Percentiles rank a stretch among this genome's conserved stretches.
These are phyloP conservation scores for Dissophora globulifera DNA, from an alignment of 192 early-diverging fungal genomes.

Conservation along the genomic window DNA sequence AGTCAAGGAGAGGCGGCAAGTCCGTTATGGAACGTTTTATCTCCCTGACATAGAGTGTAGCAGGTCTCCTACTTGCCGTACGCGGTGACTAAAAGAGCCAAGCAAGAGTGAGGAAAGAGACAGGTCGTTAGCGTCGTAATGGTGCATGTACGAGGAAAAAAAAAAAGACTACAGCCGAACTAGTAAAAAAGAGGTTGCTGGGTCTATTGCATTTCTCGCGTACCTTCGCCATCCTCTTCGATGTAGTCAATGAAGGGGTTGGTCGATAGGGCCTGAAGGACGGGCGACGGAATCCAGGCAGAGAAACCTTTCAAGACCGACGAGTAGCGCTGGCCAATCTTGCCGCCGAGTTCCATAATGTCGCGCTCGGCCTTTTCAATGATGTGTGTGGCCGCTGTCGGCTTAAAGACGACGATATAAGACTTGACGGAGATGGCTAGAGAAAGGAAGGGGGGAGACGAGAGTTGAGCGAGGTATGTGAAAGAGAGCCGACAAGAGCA, in stretches of 20 bases:
- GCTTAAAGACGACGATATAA: slow-evolving; percentile 52
- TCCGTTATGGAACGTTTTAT: no score
- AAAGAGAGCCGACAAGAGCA: no score
- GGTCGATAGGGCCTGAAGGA: slow-evolving; percentile 25
- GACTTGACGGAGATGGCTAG: slow-evolving; percentile 20
- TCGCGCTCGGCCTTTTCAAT: slow-evolving; percentile 37
- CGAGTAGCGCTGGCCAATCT: slow-evolving; percentile 44
- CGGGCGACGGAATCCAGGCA: slow-evolving; percentile 30
- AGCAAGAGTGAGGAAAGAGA: neutral
- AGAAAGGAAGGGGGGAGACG: neutral
- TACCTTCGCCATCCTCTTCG: slow-evolving; percentile 46
- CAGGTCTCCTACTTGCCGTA: no score
- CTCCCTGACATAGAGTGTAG: no score
- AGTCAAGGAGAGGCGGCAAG: no score
- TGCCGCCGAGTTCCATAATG: slow-evolving; percentile 37
- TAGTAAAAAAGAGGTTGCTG: no score
- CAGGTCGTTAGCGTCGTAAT: neutral
- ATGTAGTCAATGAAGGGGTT: slow-evolving; percentile 52
- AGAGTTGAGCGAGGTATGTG: no score
- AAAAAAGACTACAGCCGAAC: no score
- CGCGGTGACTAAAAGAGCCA: no score
- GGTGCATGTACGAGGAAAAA: no score
- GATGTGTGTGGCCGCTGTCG: slow-evolving; percentile 9
- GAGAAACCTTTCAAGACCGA: slow-evolving; percentile 45
- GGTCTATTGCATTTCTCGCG: no score